phyloP scores from a whole-genome alignment of 495 filamentous ascomycete species.

The Penicillium canescens region DNA sequence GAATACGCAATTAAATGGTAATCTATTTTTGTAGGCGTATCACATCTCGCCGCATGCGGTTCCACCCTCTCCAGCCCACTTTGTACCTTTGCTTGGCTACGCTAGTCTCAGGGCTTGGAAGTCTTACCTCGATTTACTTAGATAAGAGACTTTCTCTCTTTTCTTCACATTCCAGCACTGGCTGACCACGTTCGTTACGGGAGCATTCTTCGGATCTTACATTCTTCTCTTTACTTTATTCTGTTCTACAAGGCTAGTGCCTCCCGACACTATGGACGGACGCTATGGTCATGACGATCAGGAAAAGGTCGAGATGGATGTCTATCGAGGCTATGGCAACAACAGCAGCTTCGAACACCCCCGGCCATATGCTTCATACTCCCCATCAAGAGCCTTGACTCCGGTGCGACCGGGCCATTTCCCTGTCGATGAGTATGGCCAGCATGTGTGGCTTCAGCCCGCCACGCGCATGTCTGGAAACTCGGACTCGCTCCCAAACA shows the following conservation, averaged over 20 bases:
- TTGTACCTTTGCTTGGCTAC: slow-evolving; percentile 5
- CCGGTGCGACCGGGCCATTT: slow-evolving; percentile 26
- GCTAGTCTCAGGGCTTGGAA: slow-evolving; percentile 7
- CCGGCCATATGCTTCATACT: slow-evolving; percentile 8
- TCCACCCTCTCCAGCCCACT: background rate
- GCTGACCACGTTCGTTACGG: slow-evolving; percentile 21
- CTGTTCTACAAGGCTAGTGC: background rate
- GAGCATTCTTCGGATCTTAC: slow-evolving; percentile 3
- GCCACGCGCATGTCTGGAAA: slow-evolving; percentile 19
- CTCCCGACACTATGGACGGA: slow-evolving; percentile 8
- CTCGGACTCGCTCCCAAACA: slow-evolving; percentile 18
- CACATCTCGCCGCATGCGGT: background rate
- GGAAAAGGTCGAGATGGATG: slow-evolving; percentile 30
- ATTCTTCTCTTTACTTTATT: background rate
- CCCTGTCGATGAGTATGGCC: slow-evolving; percentile 19
- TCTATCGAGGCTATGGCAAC: slow-evolving; percentile 10
- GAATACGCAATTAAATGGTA: background rate
- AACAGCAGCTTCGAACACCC: slow-evolving; percentile 17
- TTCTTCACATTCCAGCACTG: background rate
- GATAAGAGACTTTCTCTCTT: background rate
- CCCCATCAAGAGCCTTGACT: slow-evolving; percentile 17
- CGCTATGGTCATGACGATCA: slow-evolving; percentile 14
- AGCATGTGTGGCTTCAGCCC: slow-evolving; percentile 18
- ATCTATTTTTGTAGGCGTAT: slow-evolving; percentile 3
- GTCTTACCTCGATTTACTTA: background rate